Evolutionary conservation across 805 yeast species (phyloP).

Genomic region (Lachancea nothofagi): DNA sequence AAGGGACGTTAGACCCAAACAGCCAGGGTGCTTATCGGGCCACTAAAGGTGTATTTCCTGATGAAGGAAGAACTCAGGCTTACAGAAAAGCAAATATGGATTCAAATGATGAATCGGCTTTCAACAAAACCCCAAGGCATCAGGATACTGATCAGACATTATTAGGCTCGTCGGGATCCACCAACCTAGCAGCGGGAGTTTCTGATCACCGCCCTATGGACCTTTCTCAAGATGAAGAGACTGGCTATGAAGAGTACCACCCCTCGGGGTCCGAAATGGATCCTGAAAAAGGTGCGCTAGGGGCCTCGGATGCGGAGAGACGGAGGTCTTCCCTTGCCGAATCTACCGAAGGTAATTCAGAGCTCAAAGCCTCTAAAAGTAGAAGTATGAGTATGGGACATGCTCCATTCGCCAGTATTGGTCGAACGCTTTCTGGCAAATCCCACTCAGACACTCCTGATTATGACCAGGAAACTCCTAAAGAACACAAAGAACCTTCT

Average conservation of each 20-base stretch:
- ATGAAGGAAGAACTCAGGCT: no score
- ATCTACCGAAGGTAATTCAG: background rate
- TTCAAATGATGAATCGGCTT: no score
- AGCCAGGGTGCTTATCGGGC: background rate
- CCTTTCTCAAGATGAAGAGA: slow-evolving; percentile 4
- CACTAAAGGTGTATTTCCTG: background rate
- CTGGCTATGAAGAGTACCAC: slow-evolving; percentile 7
- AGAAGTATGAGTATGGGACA: slow-evolving; percentile 10
- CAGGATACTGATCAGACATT: background rate
- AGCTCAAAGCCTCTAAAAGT: slow-evolving; percentile 1
- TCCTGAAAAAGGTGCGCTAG: background rate
- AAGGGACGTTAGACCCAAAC: background rate
- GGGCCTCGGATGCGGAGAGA: slow-evolving; percentile 2
- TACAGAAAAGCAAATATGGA: no score
- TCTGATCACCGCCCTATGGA: background rate
- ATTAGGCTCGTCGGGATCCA: background rate
- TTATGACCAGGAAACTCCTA: background rate
- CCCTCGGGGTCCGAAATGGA: slow-evolving; percentile 3
- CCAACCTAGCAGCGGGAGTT: background rate
- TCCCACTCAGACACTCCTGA: background rate
- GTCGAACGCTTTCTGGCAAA: slow-evolving; percentile 5
- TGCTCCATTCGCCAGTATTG: slow-evolving; percentile 3
- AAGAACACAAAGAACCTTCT: slow-evolving; percentile 2
- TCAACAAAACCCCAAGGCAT: no score
- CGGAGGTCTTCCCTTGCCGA: slow-evolving; percentile 7